These are phyloP conservation scores for Pythium chondricola DNA, from an alignment of 352 stramenopile genomes.

Conservation along the genomic window DNA sequence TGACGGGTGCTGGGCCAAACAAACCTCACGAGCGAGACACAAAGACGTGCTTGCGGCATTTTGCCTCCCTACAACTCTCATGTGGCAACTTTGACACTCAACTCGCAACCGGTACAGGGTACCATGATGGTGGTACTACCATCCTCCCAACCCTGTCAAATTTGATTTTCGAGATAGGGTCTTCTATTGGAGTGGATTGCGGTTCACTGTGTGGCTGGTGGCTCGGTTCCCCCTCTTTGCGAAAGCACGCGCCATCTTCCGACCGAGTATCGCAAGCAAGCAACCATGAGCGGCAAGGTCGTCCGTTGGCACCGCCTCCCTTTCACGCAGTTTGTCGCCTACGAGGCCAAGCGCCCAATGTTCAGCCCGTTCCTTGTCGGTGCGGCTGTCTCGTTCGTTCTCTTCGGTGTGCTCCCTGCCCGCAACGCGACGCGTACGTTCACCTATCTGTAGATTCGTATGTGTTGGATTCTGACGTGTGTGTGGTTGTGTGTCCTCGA, in stretches of 20 bases:
- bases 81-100: constrained; percentile 1
- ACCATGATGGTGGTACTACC: no score
- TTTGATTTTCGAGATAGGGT: neutral
- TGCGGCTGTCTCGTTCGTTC: constrained; percentile 63
- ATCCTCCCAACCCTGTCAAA: neutral
- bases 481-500: neutral
- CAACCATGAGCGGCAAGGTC: constrained; percentile 58
- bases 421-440: constrained; percentile 55
- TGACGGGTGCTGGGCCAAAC: constrained; percentile 16
- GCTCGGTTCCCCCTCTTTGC: neutral
- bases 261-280: constrained; percentile 2
- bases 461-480: neutral
- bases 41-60: constrained; percentile 16
- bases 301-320: constrained; percentile 81
- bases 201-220: constrained; percentile 21
- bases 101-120: no score
- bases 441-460: neutral
- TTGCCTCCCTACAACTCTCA: constrained; percentile 2
- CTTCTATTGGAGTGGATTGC: constrained; percentile 4
- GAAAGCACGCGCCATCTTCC: no score
- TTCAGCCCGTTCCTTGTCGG: constrained; percentile 83
- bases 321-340: constrained; percentile 67
- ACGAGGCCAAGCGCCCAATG: constrained; percentile 72
- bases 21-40: no score
- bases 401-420: constrained; percentile 80